Evolutionary conservation across 306 rosid genomes (phyloP), one percentile per base, ranked within the genome.

Genomic region (Cucurbita argyrosperma): DNA sequence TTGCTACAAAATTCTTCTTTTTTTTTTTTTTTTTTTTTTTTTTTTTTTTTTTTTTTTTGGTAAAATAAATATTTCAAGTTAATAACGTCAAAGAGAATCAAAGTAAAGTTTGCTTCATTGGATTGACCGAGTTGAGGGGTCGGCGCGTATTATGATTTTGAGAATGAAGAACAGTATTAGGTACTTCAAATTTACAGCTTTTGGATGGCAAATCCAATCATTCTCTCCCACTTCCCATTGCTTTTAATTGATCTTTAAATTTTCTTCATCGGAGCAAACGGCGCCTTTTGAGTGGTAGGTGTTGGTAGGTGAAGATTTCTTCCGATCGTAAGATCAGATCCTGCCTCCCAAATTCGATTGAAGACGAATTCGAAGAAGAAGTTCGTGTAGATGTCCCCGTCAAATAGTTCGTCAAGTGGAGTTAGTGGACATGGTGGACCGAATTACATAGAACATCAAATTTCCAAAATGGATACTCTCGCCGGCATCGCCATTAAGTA

Each of bases 401-500:
- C 87, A 55, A 84, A 90, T 70, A 42, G 21, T 47, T 68, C 74
- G 18, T 10, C 57, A 26, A 47, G 7, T 68, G 74, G 74, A 68
- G 13, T 26, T 68, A 10, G 12, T 47, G 57, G 74, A 14, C 40
- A 47, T 75, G 87, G 79, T 70, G 77, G 95, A 43, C 6, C 73
- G 72, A 87, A 83, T 76, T 87, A 79, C 79, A 84, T 87, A 7
- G 88, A 91, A 77, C 97, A 91, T 38, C 89, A 76, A 40, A 92
- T 91, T 45, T 91, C 97, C n/a, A 91, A 84, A 77, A 45, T 88
- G 59, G 97, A 91, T 53, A 91, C 97, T 63, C 92, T 91, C 26
- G 96, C 96, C 59, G 97, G 97, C 57, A 90, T 91, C 46, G 97
- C 97, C 69, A 91, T 91, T 65, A 91, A 91, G 86, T 91, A 91